Conservation (phyloP, 1,139 yeast genomes). For the Casaregolazyma lundiana region DNA sequence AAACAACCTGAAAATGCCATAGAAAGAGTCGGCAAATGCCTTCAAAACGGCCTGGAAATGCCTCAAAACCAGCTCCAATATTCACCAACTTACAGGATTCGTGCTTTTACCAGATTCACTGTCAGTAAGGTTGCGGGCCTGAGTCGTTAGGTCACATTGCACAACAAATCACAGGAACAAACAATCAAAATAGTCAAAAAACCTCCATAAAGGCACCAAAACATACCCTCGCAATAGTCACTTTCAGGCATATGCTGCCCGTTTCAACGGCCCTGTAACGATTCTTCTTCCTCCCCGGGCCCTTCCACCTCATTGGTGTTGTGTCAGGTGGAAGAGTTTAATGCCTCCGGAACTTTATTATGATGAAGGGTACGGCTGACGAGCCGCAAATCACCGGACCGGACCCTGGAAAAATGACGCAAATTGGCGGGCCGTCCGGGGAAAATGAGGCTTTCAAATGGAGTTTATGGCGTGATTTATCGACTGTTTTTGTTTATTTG, state of each 20-base stretch:
- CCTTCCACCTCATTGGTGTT: slow-evolving; percentile 1
- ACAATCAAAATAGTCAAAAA: neutral
- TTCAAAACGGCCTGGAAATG: neutral
- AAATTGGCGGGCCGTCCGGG: neutral
- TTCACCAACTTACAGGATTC: slow-evolving; percentile 6
- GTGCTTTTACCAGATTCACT: slow-evolving; percentile 1
- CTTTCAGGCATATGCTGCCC: slow-evolving; percentile 10
- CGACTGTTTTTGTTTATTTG: no score
- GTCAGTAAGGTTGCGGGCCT: slow-evolving; percentile 8
- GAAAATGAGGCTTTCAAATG: neutral
- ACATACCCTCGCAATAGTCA: slow-evolving; percentile 11
- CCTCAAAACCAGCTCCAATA: no score
- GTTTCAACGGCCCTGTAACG: slow-evolving; percentile 9
- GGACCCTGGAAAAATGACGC: neutral
- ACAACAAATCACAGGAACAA: no score
- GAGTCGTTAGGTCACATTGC: neutral
- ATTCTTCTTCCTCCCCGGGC: neutral
- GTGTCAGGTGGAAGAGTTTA: neutral
- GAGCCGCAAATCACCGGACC: neutral
- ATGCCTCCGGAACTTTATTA: neutral
- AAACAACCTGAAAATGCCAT: neutral
- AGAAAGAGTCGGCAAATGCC: neutral
- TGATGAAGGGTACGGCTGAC: neutral
- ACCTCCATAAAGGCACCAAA: neutral
- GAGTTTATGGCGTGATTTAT: no score